Evolutionary conservation across 169 alveolate genomes (phyloP).

Genomic region (Plasmodium billcollinsi): DNA sequence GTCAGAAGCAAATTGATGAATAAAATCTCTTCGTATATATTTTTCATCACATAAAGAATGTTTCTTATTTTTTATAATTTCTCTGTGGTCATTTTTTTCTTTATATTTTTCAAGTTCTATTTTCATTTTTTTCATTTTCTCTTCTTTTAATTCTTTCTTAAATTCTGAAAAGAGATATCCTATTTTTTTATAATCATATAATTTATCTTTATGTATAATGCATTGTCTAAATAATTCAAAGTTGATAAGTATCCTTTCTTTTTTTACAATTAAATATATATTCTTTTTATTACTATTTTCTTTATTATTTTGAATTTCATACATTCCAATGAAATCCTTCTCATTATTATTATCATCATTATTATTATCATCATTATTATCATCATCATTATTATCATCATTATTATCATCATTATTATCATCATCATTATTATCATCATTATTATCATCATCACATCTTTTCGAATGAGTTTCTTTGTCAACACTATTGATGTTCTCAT

Average conservation of each 20-base stretch:
- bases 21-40: background rate
- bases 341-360: background rate
- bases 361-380: too few species aligned
- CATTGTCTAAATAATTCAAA: conserved; percentile 31
- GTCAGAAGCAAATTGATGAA: conserved; percentile 5
- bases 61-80: background rate
- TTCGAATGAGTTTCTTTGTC: background rate
- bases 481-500: background rate
- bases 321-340: conserved; percentile 2
- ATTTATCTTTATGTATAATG: conserved; percentile 17
- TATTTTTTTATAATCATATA: conserved; percentile 46
- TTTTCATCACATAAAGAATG: background rate
- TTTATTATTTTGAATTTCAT: background rate
- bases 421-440: background rate
- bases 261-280: conserved; percentile 35
- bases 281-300: background rate
- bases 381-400: too few species aligned
- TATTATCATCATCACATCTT: background rate
- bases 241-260: conserved; percentile 36
- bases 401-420: background rate
- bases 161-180: conserved; percentile 6
- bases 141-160: conserved; percentile 22
- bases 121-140: background rate
- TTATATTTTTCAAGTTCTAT: background rate
- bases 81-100: background rate